A percentile compares a stretch with the other conserved stretches of the same genome.
These are phyloP conservation scores for Fusarium armeniacum DNA, from an alignment of 2,329 filamentous ascomycete genomes.

Conservation along the genomic window DNA sequence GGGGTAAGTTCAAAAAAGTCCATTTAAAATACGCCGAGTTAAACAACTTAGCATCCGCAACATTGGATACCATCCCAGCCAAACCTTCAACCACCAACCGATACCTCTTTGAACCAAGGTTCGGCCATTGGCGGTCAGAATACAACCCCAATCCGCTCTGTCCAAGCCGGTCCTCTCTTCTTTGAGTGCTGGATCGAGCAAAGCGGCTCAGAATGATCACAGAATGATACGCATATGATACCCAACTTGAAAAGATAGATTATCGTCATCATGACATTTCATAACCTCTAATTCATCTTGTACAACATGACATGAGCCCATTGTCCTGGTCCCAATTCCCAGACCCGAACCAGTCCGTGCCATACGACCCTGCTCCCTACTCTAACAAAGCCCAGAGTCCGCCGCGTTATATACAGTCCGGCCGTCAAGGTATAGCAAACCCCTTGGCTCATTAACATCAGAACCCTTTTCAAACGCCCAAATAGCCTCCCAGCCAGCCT, in stretches of 20 bases:
- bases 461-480: conserved; percentile 38
- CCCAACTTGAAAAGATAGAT: conserved; percentile 33
- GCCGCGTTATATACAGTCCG: conserved; percentile 43
- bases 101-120: conserved; percentile 49
- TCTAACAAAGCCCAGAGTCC: conserved; percentile 37
- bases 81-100: conserved; percentile 58
- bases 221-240: conserved; percentile 16
- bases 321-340: conserved; percentile 38
- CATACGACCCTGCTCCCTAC: conserved; percentile 44
- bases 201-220: conserved; percentile 15
- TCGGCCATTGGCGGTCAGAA: conserved; percentile 55
- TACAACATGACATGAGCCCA: conserved; percentile 43
- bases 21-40: conserved; percentile 14
- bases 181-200: conserved; percentile 76
- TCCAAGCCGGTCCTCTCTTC: conserved; percentile 71
- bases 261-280: conserved; percentile 46
- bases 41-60: conserved; percentile 65
- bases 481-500: conserved; percentile 40
- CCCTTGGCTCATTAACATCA: conserved; percentile 30
- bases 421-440: conserved; percentile 39
- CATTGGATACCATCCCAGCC: conserved; percentile 71
- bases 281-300: conserved; percentile 43
- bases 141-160: conserved; percentile 66
- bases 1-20: conserved; percentile 60
- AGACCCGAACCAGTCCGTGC: conserved; percentile 40